These are phyloP conservation scores for Clonostachys rosea DNA, from an alignment of 2,329 filamentous ascomycete genomes.

Conservation along the genomic window DNA sequence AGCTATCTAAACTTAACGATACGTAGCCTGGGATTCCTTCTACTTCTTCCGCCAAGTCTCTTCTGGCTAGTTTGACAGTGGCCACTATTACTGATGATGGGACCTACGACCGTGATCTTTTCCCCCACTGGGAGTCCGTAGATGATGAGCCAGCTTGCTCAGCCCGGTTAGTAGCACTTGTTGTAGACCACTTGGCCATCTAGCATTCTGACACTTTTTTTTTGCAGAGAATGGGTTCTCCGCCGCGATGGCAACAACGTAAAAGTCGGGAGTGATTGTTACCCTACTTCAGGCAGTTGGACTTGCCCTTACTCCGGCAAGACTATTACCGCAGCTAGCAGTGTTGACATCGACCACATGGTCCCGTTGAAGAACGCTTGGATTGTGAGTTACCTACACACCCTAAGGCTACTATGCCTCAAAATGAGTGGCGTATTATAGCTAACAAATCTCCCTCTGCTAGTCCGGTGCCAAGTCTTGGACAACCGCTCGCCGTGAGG, in stretches of 20 bases:
- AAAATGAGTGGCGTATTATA: too few relatives aligned
- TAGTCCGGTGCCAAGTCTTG: slow-evolving; percentile 67
- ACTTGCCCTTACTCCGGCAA: slow-evolving; percentile 60
- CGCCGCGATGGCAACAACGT: slow-evolving; percentile 68
- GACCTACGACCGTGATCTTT: slow-evolving; percentile 61
- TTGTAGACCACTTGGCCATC: background rate
- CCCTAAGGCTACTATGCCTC: too few relatives aligned
- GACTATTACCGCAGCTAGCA: slow-evolving; percentile 67
- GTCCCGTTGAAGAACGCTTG: too few relatives aligned
- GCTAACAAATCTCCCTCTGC: too few relatives aligned
- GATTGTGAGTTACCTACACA: slow-evolving; percentile 25
- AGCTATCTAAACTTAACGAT: too few relatives aligned
- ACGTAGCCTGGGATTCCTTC: slow-evolving; percentile 50
- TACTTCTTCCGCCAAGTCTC: slow-evolving; percentile 46
- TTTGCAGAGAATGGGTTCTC: slow-evolving; percentile 57
- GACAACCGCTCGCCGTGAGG: slow-evolving; percentile 63
- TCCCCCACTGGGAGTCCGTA: slow-evolving; percentile 67
- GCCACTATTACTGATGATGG: slow-evolving; percentile 45
- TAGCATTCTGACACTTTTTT: background rate
- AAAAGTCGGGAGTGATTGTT: slow-evolving; percentile 52
- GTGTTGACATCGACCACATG: too few relatives aligned
- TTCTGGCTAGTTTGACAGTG: slow-evolving; percentile 56
- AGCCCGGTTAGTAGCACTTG: slow-evolving; percentile 39
- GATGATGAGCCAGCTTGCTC: slow-evolving; percentile 55
- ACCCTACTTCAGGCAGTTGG: slow-evolving; percentile 64